These are phyloP conservation scores for Oidiodendron maius DNA, from an alignment of 495 filamentous ascomycete species.

Conservation along the genomic window DNA sequence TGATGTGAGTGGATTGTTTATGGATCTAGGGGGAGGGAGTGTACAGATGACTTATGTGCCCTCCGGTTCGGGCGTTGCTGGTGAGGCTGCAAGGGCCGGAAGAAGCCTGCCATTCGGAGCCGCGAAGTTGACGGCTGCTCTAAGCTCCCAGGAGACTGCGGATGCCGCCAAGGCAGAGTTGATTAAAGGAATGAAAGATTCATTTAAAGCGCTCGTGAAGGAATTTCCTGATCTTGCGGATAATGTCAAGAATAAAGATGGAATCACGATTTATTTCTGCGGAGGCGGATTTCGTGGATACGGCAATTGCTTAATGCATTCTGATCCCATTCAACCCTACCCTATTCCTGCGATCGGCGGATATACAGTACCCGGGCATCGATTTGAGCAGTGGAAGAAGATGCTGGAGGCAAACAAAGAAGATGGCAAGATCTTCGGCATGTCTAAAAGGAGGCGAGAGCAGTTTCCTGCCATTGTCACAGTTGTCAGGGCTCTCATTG, in stretches of 20 bases:
- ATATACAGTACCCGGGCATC: slow-evolving; percentile 55
- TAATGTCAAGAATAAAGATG: slow-evolving; percentile 35
- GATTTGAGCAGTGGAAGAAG: slow-evolving; percentile 55
- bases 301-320: slow-evolving; percentile 75
- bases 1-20: slow-evolving; percentile 63
- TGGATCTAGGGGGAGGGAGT: slow-evolving; percentile 88
- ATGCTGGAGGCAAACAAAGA: slow-evolving; percentile 51
- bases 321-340: slow-evolving; percentile 63
- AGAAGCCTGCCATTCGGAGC: slow-evolving; percentile 75
- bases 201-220: slow-evolving; percentile 45
- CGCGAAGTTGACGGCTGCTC: slow-evolving; percentile 64
- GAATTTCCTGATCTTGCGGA: slow-evolving; percentile 38
- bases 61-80: slow-evolving; percentile 36
- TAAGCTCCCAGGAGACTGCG: slow-evolving; percentile 39
- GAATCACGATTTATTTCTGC: slow-evolving; percentile 75
- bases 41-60: slow-evolving; percentile 85
- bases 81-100: slow-evolving; percentile 40
- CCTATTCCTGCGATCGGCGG: slow-evolving; percentile 83
- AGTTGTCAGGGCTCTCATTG: slow-evolving; percentile 64
- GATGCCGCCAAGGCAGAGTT: slow-evolving; percentile 49
- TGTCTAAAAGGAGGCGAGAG: slow-evolving; percentile 71
- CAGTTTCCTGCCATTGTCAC: slow-evolving; percentile 84
- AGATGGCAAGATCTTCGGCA: slow-evolving; percentile 64
- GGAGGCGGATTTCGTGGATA: slow-evolving; percentile 90
- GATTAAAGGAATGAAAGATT: slow-evolving; percentile 47